phyloP scores from a whole-genome alignment of 176 grass and related monocot genomes.

The Aegilops speltoides region DNA sequence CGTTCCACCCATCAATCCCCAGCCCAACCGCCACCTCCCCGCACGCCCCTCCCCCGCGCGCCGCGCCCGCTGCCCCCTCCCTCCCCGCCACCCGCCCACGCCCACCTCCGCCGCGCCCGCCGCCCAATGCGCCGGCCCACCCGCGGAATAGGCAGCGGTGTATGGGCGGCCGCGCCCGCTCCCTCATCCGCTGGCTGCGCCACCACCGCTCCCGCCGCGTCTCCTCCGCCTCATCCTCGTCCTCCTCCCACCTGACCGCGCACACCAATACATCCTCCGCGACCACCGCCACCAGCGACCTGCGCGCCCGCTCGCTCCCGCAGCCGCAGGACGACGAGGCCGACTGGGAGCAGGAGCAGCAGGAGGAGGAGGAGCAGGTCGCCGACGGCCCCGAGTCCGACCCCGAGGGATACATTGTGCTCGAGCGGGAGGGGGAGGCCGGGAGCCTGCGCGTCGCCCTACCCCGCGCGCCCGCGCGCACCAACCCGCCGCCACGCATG shows the following conservation, averaged over 20 bases:
- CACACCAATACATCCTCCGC: conserved; percentile 6
- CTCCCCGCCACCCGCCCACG: background rate
- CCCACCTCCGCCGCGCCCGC: background rate
- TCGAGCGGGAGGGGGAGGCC: background rate
- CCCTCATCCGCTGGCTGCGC: conserved; percentile 63
- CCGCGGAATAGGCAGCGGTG: conserved; percentile 28
- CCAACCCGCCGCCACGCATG: conserved; percentile 32
- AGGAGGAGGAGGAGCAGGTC: conserved; percentile 1
- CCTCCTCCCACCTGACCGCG: conserved; percentile 34
- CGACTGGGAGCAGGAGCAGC: background rate
- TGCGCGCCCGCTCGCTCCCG: conserved; percentile 25
- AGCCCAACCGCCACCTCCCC: conserved; percentile 15
- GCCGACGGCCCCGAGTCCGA: conserved; percentile 24
- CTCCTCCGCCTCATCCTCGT: conserved; percentile 30
- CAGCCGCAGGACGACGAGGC: background rate
- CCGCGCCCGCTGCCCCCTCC: background rate
- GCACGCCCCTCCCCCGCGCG: conserved; percentile 2
- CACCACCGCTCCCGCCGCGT: conserved; percentile 71
- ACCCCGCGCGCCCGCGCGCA: conserved; percentile 29
- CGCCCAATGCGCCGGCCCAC: conserved; percentile 31
- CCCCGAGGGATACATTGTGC: conserved; percentile 31
- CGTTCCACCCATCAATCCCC: background rate
- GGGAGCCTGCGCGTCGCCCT: background rate
- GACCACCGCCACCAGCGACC: background rate
- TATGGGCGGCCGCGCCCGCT: conserved; percentile 55